Conservation (phyloP, 768 basidiomycete species). For the Wakefieldia striispora region DNA sequence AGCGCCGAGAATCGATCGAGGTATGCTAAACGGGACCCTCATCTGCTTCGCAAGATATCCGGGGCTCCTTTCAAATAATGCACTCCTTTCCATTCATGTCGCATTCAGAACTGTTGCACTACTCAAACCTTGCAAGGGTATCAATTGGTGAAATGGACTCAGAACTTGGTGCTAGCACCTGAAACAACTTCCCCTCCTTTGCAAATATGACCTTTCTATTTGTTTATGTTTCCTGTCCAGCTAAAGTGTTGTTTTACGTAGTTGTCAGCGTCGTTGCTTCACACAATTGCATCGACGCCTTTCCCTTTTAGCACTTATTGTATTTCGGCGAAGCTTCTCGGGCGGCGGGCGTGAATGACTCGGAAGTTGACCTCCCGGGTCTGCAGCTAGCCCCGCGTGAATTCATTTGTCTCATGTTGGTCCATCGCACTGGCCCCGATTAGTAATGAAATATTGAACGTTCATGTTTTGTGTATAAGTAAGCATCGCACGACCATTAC, state of each 20-base stretch:
- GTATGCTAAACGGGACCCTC: conserved; percentile 47
- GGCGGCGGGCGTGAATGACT: conserved; percentile 15
- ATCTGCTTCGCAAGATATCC: conserved; percentile 6
- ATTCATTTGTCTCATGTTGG: conserved; percentile 8
- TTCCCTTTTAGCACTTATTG: conserved; percentile 20
- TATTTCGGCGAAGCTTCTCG: conserved; percentile 13
- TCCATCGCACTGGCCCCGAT: conserved; percentile 13
- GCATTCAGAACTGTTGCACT: conserved; percentile 15
- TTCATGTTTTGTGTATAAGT: not conserved
- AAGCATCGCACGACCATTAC: not conserved
- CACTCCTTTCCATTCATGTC: conserved; percentile 20
- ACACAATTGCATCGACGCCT: conserved; percentile 14
- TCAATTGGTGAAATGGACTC: conserved; percentile 19
- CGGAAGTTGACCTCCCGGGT: conserved; percentile 40
- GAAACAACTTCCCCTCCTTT: conserved; percentile 24
- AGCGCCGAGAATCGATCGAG: conserved; percentile 73
- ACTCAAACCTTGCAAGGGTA: conserved; percentile 6
- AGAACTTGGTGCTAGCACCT: conserved; percentile 25
- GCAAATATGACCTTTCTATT: conserved; percentile 20
- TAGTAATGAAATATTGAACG: not conserved
- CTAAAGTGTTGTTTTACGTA: conserved; percentile 30
- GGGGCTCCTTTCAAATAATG: conserved; percentile 12
- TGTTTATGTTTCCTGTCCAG: conserved; percentile 20
- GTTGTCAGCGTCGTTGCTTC: conserved; percentile 22
- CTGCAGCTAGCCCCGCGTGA: conserved; percentile 7